Evolutionary conservation across 176 grass and related monocot species (phyloP).

Genomic region (Phoenix roebelenii): DNA sequence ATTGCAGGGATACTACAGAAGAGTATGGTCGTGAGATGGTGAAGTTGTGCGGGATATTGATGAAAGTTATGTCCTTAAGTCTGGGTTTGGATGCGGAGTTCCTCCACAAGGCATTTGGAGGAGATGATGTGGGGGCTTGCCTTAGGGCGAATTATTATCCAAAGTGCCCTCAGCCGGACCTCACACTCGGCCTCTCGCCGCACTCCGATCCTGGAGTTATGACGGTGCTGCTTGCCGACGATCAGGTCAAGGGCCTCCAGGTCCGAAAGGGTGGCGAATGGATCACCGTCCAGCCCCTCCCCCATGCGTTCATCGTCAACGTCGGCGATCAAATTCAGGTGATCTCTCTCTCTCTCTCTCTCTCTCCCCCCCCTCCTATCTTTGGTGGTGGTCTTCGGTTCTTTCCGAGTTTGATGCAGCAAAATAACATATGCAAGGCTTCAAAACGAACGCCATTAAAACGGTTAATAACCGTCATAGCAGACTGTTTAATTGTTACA

Average conservation of each 20-base stretch:
- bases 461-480: no score
- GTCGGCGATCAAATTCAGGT: conserved; percentile 90
- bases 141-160: conserved; percentile 90
- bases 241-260: conserved; percentile 63
- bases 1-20: conserved; percentile 35
- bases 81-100: conserved; percentile 52
- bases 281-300: conserved; percentile 62
- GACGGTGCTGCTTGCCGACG: conserved; percentile 75
- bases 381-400: no score
- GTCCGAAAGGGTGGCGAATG: conserved; percentile 50
- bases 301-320: conserved; percentile 66
- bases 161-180: conserved; percentile 86
- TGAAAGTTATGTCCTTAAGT: conserved; percentile 53
- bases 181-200: conserved; percentile 78
- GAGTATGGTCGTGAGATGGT: conserved; percentile 56
- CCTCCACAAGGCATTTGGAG: conserved; percentile 51
- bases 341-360: neutral
- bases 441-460: no score
- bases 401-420: no score
- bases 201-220: conserved; percentile 73
- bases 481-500: no score
- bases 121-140: conserved; percentile 31
- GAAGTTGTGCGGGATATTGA: conserved; percentile 45
- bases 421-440: no score
- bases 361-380: no score